Base-by-base conservation (phyloP, 495 filamentous ascomycete species). In the Penicillium fimorum region DNA sequence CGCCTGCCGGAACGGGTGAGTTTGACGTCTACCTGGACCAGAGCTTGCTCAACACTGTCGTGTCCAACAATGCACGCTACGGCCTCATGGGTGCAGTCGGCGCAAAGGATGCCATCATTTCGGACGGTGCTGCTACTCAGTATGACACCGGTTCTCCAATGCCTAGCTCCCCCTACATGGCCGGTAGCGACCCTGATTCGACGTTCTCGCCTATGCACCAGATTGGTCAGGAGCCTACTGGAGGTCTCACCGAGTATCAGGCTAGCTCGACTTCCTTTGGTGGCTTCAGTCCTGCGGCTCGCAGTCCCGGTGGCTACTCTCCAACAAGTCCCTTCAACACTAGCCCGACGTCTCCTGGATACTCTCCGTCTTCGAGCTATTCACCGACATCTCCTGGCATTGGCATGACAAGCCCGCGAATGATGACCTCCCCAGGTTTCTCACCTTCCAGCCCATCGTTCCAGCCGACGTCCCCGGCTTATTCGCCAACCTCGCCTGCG, bases 1-100 rank as follows among this genome's bases (percentile, higher is more conserved):
- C 94, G 15, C 94, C 94, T 47, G 87, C 95, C 79, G 94, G 94
- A 47, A 99, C 94, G 56, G 94, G 94, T 54, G 91, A 96, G 71
- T 87, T 97, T 50, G 91, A 99, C 37, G 82, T 96, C 44, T 88
- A 88, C 61, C 79, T 97, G 55, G 95, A 99, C 72, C 91, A 94
- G 57, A 87, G 86, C 71, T 92, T 97, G 87, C 83, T 97, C 27
- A 90, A 96, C 71, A 96, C 92, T 1, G 91, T 96, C 57, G 90
- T 95, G 27, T 91, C 90, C 20, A 89, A 94, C 69, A 93, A 93
- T 69, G 88, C 87, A 12, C 83, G 89, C 59, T 87, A 89, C 76
- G 84, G 85, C 59, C 78, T 92, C 37, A 89, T 90, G 79, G 84
- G 85, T 27, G 85, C 84, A 48, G 85, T 94, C 69, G 82, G 84